Evolutionary conservation across 2,329 filamentous ascomycete genomes (phyloP).

Genomic region (Phyllosticta citrichinensis): DNA sequence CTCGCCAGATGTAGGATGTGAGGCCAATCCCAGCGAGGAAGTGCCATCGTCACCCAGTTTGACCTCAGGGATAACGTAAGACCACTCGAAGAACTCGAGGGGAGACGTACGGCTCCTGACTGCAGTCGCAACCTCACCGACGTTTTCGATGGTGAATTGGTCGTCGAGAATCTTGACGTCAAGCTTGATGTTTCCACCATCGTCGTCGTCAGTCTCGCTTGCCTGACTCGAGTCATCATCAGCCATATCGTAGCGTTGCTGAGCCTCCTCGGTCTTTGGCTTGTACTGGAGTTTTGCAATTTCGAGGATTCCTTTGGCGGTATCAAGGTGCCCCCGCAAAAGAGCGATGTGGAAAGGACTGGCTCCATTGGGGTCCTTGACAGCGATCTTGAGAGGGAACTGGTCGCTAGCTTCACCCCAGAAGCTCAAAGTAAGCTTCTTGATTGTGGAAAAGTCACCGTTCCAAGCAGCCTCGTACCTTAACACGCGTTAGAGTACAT

Average conservation of each 20-base stretch:
- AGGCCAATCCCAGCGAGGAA: slow-evolving; percentile 10
- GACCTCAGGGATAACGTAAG: slow-evolving; percentile 11
- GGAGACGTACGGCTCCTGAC: slow-evolving; percentile 54
- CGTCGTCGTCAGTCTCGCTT: slow-evolving; percentile 18
- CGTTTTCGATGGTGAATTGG: slow-evolving; percentile 64
- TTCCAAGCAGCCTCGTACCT: slow-evolving; percentile 65
- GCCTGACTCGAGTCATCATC: slow-evolving; percentile 29
- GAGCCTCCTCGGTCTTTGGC: slow-evolving; percentile 41
- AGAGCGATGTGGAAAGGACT: slow-evolving; percentile 61
- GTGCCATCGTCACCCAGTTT: not conserved
- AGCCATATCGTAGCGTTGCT: slow-evolving; percentile 37
- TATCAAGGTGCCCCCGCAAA: slow-evolving; percentile 51
- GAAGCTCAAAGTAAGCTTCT: slow-evolving; percentile 49
- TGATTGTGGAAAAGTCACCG: slow-evolving; percentile 58
- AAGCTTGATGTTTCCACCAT: slow-evolving; percentile 19
- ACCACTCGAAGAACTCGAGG: slow-evolving; percentile 39
- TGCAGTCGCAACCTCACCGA: slow-evolving; percentile 58
- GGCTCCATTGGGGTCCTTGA: slow-evolving; percentile 41
- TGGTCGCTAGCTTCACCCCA: slow-evolving; percentile 47
- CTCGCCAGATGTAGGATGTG: not conserved
- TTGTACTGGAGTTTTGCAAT: slow-evolving; percentile 61
- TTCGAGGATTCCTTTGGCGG: slow-evolving; percentile 57
- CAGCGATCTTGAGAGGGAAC: slow-evolving; percentile 54
- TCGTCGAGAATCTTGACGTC: slow-evolving; percentile 50
- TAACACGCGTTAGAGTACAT: not conserved